Evolutionary conservation across 1,284 basidiomycete genomes (phyloP).

Genomic region (Porodaedalea pini): DNA sequence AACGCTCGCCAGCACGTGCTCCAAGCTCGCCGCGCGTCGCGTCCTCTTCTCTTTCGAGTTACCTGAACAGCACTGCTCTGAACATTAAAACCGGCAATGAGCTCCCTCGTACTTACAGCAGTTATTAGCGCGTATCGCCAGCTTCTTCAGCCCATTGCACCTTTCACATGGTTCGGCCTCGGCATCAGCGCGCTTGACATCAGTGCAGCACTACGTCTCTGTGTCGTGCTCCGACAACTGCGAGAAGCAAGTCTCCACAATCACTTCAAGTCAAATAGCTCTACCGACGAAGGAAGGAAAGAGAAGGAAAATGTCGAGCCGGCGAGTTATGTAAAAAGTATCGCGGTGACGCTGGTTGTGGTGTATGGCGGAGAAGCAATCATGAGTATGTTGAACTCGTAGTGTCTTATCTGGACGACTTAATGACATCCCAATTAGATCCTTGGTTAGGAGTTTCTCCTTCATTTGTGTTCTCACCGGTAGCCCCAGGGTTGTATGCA

Average conservation of each 20-base stretch:
- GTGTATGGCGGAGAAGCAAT: slow-evolving; percentile 74
- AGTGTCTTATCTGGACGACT: slow-evolving; percentile 12
- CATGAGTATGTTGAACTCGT: slow-evolving; percentile 40
- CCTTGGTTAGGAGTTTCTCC: slow-evolving; percentile 60
- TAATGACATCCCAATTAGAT: slow-evolving; percentile 35
- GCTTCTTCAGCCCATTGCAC: slow-evolving; percentile 56
- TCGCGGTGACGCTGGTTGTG: slow-evolving; percentile 55
- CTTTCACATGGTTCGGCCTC: slow-evolving; percentile 65
- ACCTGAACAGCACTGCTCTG: background rate
- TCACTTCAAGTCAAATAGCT: slow-evolving; percentile 35
- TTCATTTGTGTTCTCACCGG: slow-evolving; percentile 67
- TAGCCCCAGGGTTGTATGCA: slow-evolving; percentile 53
- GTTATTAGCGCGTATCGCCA: slow-evolving; percentile 52
- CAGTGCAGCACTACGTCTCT: slow-evolving; percentile 61
- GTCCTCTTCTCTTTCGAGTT: background rate
- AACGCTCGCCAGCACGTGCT: background rate
- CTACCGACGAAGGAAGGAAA: slow-evolving; percentile 1
- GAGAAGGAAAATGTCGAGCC: slow-evolving; percentile 37
- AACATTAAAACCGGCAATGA: slow-evolving; percentile 7
- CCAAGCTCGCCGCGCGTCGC: background rate
- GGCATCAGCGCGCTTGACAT: slow-evolving; percentile 60
- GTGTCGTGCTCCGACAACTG: slow-evolving; percentile 62
- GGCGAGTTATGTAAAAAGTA: slow-evolving; percentile 54
- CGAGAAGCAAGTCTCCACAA: slow-evolving; percentile 46
- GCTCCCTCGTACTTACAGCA: slow-evolving; percentile 33